These are phyloP conservation scores for Apophysomyces sp. DNA, from an alignment of 371 early-diverging fungal species.

Conservation along the genomic window DNA sequence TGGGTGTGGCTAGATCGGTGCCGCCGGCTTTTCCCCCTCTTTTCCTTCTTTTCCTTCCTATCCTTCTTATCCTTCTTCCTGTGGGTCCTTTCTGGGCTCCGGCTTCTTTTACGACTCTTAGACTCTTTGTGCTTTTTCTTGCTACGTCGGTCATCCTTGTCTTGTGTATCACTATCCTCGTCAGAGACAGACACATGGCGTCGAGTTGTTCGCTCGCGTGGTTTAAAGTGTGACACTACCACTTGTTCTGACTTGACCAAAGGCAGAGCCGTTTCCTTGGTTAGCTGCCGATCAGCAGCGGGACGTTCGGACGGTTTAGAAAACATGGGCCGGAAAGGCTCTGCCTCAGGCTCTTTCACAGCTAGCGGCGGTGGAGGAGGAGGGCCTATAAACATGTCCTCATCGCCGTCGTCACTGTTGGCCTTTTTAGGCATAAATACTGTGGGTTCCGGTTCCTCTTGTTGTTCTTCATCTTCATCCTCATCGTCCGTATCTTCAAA, in stretches of 20 bases:
- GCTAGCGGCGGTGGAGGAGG: conserved; percentile 28
- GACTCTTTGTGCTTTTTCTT: conserved; percentile 19
- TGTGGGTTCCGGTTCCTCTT: background rate
- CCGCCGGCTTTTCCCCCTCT: conserved; percentile 12
- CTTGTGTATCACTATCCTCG: conserved; percentile 24
- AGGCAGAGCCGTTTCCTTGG: conserved; percentile 1
- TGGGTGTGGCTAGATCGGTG: background rate
- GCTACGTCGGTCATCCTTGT: conserved; percentile 21
- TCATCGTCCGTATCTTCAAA: conserved; percentile 72
- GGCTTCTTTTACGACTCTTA: conserved; percentile 16
- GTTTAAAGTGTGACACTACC: conserved; percentile 40
- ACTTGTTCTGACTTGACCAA: conserved; percentile 33
- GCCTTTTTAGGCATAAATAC: background rate
- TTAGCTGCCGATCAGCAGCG: conserved; percentile 4
- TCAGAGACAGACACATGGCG: conserved; percentile 35
- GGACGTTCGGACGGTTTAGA: conserved; percentile 20
- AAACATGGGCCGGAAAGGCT: conserved; percentile 48
- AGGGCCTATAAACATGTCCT: conserved; percentile 36
- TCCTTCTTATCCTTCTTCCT: conserved; percentile 22
- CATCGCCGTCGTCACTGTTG: conserved; percentile 6
- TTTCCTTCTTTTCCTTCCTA: conserved; percentile 7
- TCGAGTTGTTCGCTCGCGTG: conserved; percentile 22
- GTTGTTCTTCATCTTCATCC: conserved; percentile 37
- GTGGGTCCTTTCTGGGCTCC: conserved; percentile 13
- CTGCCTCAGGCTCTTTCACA: background rate